A percentile compares a stretch with the other conserved stretches of the same genome.
Conservation (phyloP, 164 flowering plant species). For the Protea cynaroides region DNA sequence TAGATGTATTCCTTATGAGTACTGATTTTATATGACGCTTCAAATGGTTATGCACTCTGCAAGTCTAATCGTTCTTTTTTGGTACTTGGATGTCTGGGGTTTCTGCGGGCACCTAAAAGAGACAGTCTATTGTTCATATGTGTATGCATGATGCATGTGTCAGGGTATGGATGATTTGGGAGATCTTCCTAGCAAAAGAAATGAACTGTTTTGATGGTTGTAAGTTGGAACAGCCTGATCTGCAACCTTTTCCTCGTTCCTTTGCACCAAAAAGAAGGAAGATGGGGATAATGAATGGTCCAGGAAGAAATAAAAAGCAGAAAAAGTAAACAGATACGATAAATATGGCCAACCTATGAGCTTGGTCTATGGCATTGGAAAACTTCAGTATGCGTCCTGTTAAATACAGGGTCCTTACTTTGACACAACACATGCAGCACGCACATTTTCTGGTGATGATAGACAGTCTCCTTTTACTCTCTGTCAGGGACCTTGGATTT, state of each 20-base stretch:
- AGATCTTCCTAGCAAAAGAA: slow-evolving; percentile 2
- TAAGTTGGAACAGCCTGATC: not conserved
- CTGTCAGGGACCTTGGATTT: slow-evolving; percentile 1
- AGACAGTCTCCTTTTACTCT: not conserved
- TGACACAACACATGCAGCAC: not conserved
- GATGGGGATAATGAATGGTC: too few species aligned
- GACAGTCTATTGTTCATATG: not conserved
- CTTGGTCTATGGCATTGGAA: too few species aligned
- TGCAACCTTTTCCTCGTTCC: not conserved
- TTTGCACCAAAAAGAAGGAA: too few species aligned
- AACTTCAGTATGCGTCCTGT: too few species aligned
- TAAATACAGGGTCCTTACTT: not conserved
- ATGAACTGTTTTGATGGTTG: not conserved
- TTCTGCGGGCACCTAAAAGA: not conserved
- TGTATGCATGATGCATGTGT: too few species aligned
- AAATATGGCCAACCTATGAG: too few species aligned
- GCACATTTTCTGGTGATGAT: not conserved
- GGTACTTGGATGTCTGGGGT: not conserved
- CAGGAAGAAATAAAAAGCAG: too few species aligned
- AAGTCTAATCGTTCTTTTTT: not conserved
- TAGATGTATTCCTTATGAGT: not conserved
- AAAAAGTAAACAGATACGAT: too few species aligned
- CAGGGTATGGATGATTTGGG: not conserved
- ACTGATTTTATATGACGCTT: not conserved
- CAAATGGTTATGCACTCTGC: not conserved